phyloP scores from a whole-genome alignment of 2,329 filamentous ascomycete genomes.

The Lecanicillium sp. region DNA sequence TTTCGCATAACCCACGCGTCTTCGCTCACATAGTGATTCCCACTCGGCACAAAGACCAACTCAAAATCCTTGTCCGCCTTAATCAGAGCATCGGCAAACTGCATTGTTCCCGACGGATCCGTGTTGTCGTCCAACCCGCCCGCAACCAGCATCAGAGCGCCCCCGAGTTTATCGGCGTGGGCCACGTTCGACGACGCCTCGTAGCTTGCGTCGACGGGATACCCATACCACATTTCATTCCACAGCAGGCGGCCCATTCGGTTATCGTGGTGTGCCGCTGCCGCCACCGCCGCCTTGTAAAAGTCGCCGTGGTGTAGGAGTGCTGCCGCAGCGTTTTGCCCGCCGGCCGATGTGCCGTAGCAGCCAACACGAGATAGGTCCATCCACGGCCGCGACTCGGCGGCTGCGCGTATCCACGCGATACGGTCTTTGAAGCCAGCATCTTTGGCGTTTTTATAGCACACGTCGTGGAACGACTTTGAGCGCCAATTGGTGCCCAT shows the following conservation, averaged over 20 bases:
- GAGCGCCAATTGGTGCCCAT: constrained; percentile 23
- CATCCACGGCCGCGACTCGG: constrained; percentile 19
- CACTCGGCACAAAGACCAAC: constrained; percentile 18
- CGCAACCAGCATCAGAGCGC: constrained; percentile 19
- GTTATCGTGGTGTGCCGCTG: constrained; percentile 23
- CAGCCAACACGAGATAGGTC: constrained; percentile 19
- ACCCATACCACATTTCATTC: constrained; percentile 25
- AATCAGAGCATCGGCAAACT: constrained; percentile 18
- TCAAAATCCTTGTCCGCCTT: constrained; percentile 20
- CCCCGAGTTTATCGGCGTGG: constrained; percentile 18
- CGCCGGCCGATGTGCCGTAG: constrained; percentile 21
- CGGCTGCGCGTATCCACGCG: constrained; percentile 19
- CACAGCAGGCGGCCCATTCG: constrained; percentile 24
- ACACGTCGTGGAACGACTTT: constrained; percentile 21
- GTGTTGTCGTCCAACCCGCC: constrained; percentile 22
- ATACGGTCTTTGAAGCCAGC: constrained; percentile 21
- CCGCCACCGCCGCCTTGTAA: constrained; percentile 18
- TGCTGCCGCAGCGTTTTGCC: constrained; percentile 18
- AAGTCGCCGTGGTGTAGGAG: constrained; percentile 20
- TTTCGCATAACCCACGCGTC: too few species aligned
- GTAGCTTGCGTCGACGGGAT: constrained; percentile 21
- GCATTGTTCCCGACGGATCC: constrained; percentile 21
- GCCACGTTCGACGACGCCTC: constrained; percentile 18
- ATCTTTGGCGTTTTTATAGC: constrained; percentile 21
- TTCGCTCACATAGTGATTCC: constrained; percentile 14